phyloP scores from a whole-genome alignment of 2,329 filamentous ascomycete species.

The Phialophora expanda region DNA sequence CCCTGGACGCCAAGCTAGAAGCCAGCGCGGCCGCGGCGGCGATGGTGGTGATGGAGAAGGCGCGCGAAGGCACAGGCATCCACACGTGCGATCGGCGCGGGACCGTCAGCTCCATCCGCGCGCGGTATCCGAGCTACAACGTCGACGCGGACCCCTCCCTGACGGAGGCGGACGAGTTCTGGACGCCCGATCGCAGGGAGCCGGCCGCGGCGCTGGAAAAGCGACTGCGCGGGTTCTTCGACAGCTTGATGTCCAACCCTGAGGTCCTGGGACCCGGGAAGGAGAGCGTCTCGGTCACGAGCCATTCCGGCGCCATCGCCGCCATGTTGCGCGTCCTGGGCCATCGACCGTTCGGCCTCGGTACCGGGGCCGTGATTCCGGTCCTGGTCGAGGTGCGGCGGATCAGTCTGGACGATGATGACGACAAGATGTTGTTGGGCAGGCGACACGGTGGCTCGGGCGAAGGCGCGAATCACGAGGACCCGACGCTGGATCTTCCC shows the following conservation, averaged over 20 bases:
- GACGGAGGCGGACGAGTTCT: slow-evolving; percentile 60
- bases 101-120: slow-evolving; percentile 53
- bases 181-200: slow-evolving; percentile 57
- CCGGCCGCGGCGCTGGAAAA: slow-evolving; percentile 55
- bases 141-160: slow-evolving; percentile 61
- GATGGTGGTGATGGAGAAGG: slow-evolving; percentile 63
- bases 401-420: neutral
- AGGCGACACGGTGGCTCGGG: slow-evolving; percentile 26
- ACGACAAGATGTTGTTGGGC: neutral
- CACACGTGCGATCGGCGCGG: slow-evolving; percentile 67
- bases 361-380: slow-evolving; percentile 60
- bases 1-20: neutral
- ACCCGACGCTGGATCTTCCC: slow-evolving; percentile 10
- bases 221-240: slow-evolving; percentile 52
- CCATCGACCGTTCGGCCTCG: slow-evolving; percentile 55
- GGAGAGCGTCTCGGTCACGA: slow-evolving; percentile 60
- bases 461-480: slow-evolving; percentile 24
- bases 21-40: slow-evolving; percentile 42
- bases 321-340: slow-evolving; percentile 56
- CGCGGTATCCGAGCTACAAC: slow-evolving; percentile 51
- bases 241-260: slow-evolving; percentile 60
- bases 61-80: slow-evolving; percentile 65
- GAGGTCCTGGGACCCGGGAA: slow-evolving; percentile 46
- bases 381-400: slow-evolving; percentile 54
- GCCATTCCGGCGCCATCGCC: slow-evolving; percentile 64